Base-by-base conservation (phyloP, 441 rosid species). In the Populus tomentosa region DNA sequence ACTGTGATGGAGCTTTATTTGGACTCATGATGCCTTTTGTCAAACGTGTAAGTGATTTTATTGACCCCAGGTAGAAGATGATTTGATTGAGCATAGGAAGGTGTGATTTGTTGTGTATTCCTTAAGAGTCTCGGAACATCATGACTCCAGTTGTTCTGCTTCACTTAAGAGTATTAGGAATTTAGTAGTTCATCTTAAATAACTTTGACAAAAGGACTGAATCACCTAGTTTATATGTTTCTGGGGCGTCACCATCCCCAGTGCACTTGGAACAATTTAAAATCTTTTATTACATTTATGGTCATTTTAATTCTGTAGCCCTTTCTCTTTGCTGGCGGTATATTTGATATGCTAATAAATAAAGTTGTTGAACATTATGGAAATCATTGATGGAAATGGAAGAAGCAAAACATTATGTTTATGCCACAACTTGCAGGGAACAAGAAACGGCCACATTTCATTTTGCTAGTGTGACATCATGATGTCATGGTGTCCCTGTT, bases 11-110 rank as follows among this genome's bases (percentile, higher is more conserved):
- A 75, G 98, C 98, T 81, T 65, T 94, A 74, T 94, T 94, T 81
- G 98, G 98, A 74, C 97, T 94, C 21, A 94, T 94, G 98, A 90
- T 94, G 92, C 98, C 98, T 76, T 94, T 94, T 26, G 98, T 94
- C 50, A 91, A 93, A 80, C 93, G 85, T 23, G 98, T 90, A 86
- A 88, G 94, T 85, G 46, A 69, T 69, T 73, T 24, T 61, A 32
- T 62, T 62, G 65, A 62, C 28, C 23, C 28, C 16, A 3, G 14
- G 23, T 21, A 10, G 65, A 62, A 62, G 28, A 62, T n/a, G 64
- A 61, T 21, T 61, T 1, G 64, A 61, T 61, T n/a, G 64, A 61
- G 23, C 6, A 8, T 10, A 10, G 14, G 65, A 62, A 23, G 65
- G 65, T 62, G 4, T 3, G 26, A 23, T 1, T 21, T 21, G 6